Evolutionary conservation across 2,329 filamentous ascomycete species (phyloP).

Genomic region (Fusarium robinianum): DNA sequence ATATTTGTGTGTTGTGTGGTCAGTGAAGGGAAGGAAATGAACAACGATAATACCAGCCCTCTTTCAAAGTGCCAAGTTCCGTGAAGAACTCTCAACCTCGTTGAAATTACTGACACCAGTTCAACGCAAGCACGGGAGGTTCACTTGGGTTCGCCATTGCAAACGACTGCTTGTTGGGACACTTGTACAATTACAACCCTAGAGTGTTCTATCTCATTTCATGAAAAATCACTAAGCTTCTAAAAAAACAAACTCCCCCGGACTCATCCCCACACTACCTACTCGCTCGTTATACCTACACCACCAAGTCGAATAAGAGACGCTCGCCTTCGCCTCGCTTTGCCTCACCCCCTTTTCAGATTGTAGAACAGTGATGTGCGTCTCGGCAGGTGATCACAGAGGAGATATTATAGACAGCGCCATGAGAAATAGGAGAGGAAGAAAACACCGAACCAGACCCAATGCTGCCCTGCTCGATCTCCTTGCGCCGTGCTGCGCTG

Average conservation of each 20-base stretch:
- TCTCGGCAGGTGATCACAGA: constrained; percentile 30
- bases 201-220: constrained; percentile 39
- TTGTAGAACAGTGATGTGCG: constrained; percentile 18
- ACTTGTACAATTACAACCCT: constrained; percentile 44
- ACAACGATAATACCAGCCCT: too few species aligned
- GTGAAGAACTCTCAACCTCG: too few species aligned
- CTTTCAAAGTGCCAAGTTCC: too few species aligned
- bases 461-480: constrained; percentile 46
- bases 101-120: too few species aligned
- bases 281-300: constrained; percentile 23
- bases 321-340: constrained; percentile 5
- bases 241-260: constrained; percentile 15
- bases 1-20: not conserved
- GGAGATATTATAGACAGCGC: constrained; percentile 38
- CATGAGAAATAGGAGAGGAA: constrained; percentile 38
- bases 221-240: constrained; percentile 37
- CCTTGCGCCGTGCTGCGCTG: constrained; percentile 47
- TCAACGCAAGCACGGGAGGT: too few species aligned
- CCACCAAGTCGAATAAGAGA: constrained; percentile 17
- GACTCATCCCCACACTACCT: constrained; percentile 34
- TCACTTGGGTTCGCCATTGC: too few species aligned
- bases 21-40: too few species aligned
- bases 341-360: constrained; percentile 13
- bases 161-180: too few species aligned
- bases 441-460: constrained; percentile 43